Evolutionary conservation across 2,329 filamentous ascomycete species (phyloP).

Genomic region (Fusarium sp.): DNA sequence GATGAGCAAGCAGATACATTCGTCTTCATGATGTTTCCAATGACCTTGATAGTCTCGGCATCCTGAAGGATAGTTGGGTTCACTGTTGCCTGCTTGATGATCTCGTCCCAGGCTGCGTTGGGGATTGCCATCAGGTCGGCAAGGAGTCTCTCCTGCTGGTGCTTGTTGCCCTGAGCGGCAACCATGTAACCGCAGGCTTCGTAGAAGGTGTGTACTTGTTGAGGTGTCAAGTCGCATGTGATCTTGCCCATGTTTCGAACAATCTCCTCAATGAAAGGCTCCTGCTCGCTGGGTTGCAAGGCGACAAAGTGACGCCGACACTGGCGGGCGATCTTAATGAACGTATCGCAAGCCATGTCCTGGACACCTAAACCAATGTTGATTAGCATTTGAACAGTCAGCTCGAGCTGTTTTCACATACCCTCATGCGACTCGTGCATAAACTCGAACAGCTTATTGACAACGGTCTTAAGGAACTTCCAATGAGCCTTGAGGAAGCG

Average conservation of each 20-base stretch:
- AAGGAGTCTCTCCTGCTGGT: constrained; percentile 90
- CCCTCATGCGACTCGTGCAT: constrained; percentile 99
- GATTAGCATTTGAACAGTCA: constrained; percentile 37
- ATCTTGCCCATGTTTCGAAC: constrained; percentile 96
- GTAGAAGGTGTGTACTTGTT: constrained; percentile 98
- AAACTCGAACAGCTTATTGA: constrained; percentile 99
- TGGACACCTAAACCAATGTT: constrained; percentile 74
- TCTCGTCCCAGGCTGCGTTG: constrained; percentile 93
- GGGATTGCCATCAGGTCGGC: constrained; percentile 92
- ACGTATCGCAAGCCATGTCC: constrained; percentile 99
- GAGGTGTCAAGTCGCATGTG: constrained; percentile 91
- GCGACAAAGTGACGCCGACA: constrained; percentile 98
- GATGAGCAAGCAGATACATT: constrained; percentile 99
- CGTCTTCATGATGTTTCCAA: constrained; percentile 99
- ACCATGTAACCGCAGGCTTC: constrained; percentile 99
- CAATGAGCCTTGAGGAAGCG: constrained; percentile 98
- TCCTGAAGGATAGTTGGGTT: constrained; percentile 91
- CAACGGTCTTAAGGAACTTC: constrained; percentile 99
- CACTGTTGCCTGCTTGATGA: constrained; percentile 86
- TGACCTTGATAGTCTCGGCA: constrained; percentile 94
- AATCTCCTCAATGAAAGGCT: constrained; percentile 99
- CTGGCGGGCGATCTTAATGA: constrained; percentile 99
- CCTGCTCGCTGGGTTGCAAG: constrained; percentile 89
- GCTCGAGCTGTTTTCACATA: constrained; percentile 49
- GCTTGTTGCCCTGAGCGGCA: constrained; percentile 93